These are phyloP conservation scores for Colletotrichum sp. DNA, from an alignment of 2,329 filamentous ascomycete genomes.

Conservation along the genomic window DNA sequence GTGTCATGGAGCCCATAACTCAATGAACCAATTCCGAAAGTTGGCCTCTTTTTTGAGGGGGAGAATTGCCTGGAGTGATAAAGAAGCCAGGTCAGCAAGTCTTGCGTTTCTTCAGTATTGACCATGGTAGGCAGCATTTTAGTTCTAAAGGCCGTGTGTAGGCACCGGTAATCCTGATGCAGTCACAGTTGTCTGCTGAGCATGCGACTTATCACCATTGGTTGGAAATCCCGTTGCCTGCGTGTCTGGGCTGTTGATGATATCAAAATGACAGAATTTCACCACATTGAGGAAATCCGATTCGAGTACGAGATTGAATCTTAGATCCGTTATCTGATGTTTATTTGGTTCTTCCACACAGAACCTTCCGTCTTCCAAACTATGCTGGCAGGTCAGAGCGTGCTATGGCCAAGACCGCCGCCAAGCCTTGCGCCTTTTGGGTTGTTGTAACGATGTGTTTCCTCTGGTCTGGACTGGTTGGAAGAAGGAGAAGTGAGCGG, in stretches of 20 bases:
- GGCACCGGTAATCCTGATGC: background rate
- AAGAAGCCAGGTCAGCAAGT: background rate
- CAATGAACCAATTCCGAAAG: background rate
- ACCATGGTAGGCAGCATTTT: background rate
- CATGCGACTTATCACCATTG: background rate
- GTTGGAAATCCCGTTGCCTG: background rate
- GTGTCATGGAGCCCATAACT: background rate
- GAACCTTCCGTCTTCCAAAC: background rate
- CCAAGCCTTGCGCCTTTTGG: background rate
- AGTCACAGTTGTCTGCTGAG: background rate
- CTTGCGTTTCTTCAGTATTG: background rate
- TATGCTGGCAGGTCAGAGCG: background rate
- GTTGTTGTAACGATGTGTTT: background rate
- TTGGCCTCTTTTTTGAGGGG: background rate
- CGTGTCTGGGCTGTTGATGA: background rate
- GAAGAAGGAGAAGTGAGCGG: background rate
- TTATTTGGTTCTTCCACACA: slow-evolving; percentile 3
- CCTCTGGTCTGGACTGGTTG: background rate
- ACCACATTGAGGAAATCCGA: background rate
- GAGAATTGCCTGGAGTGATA: background rate
- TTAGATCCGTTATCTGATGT: background rate
- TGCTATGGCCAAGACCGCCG: background rate
- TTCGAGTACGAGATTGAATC: background rate
- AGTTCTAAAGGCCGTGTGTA: background rate
- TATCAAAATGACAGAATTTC: background rate